Conservation (phyloP, 495 filamentous ascomycete species). For the Ascobolus immersus region DNA sequence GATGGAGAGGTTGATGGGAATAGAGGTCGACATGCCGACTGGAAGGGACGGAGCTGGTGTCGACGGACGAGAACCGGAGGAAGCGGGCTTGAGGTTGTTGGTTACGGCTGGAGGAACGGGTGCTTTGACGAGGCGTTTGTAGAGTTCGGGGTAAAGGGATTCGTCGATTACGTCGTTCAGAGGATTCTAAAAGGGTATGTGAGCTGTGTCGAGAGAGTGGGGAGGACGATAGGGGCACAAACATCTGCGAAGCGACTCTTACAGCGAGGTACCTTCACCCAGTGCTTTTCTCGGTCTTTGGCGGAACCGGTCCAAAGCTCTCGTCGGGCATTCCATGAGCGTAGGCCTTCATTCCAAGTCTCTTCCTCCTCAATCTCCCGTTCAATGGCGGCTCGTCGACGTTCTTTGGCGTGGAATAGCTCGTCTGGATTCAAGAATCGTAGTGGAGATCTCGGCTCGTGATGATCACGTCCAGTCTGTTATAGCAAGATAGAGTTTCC, state of each 20-base stretch:
- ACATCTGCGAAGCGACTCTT: conserved; percentile 13
- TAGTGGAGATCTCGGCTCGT: too few species aligned
- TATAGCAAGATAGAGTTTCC: too few species aligned
- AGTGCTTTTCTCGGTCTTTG: too few species aligned
- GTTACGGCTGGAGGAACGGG: not conserved
- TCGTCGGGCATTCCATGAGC: conserved; percentile 45
- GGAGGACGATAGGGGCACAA: not conserved
- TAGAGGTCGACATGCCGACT: not conserved
- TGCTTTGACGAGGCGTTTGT: not conserved
- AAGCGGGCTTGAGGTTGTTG: not conserved
- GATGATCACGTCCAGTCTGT: too few species aligned
- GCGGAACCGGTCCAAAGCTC: conserved; percentile 67
- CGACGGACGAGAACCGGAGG: not conserved
- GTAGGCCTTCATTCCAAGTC: conserved; percentile 63
- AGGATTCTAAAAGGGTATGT: not conserved
- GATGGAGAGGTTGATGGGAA: not conserved
- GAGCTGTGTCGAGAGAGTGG: not conserved
- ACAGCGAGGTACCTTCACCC: conserved; percentile 9
- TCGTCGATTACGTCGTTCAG: not conserved
- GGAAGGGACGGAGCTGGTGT: not conserved
- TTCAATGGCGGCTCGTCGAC: too few species aligned
- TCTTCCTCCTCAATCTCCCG: too few species aligned
- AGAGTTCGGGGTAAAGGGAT: not conserved
- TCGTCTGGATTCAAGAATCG: too few species aligned
- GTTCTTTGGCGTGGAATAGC: too few species aligned